These are phyloP conservation scores for Tulasnella sp. DNA, from an alignment of 768 basidiomycete species.

Conservation along the genomic window DNA sequence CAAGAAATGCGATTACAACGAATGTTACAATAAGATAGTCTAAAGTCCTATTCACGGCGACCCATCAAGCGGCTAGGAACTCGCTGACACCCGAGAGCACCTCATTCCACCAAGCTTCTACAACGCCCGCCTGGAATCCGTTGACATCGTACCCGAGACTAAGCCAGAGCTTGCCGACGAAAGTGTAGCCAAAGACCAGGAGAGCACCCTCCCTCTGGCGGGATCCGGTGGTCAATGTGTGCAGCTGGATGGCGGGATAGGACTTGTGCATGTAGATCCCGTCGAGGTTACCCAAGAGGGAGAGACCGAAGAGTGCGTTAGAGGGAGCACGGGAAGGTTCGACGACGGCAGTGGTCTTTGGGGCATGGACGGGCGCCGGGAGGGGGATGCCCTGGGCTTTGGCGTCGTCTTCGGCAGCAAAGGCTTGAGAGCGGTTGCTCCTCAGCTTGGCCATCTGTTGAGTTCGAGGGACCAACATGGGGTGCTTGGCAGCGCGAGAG, in stretches of 20 bases:
- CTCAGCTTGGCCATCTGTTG: slow-evolving; percentile 55
- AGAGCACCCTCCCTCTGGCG: slow-evolving; percentile 69
- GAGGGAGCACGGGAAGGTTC: slow-evolving; percentile 35
- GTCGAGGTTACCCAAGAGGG: slow-evolving; percentile 76
- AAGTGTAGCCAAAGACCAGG: slow-evolving; percentile 74
- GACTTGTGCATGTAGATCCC: slow-evolving; percentile 60
- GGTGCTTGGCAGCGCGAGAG: slow-evolving; percentile 47
- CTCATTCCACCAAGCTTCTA: slow-evolving; percentile 58
- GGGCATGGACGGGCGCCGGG: not conserved
- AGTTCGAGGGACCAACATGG: slow-evolving; percentile 49
- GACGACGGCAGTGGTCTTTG: slow-evolving; percentile 14
- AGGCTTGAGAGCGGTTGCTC: slow-evolving; percentile 45
- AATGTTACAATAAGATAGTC: too few species aligned
- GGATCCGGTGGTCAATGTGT: slow-evolving; percentile 71
- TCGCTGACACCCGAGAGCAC: slow-evolving; percentile 45
- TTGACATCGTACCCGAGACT: slow-evolving; percentile 72
- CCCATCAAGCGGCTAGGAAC: slow-evolving; percentile 34
- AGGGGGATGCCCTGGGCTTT: not conserved
- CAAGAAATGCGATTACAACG: too few species aligned
- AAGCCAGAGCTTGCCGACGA: slow-evolving; percentile 62
- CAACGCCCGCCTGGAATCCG: slow-evolving; percentile 50
- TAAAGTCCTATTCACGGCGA: too few species aligned
- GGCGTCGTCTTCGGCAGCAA: slow-evolving; percentile 66
- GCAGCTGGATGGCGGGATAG: slow-evolving; percentile 48
- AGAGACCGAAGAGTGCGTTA: slow-evolving; percentile 60